Conservation (phyloP, 441 rosid species). For the Croton laevigatus region DNA sequence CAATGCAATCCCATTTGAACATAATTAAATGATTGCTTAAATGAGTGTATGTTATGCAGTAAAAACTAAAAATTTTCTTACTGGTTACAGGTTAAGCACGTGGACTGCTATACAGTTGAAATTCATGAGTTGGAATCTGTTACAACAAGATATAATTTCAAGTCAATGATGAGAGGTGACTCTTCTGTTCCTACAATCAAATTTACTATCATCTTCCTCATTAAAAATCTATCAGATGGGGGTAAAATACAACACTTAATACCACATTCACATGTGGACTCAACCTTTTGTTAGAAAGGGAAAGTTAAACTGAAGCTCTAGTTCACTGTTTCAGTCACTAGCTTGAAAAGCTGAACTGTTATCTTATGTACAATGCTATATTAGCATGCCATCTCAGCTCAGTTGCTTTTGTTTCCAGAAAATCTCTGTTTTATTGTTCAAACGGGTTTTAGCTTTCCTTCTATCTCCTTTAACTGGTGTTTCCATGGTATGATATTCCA, state of each 20-base stretch:
- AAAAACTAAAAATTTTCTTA: slow-evolving; percentile 2
- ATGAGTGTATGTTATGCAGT: neutral
- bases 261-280: neutral
- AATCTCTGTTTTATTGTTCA: neutral
- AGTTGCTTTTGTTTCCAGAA: neutral
- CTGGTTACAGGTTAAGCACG: slow-evolving; percentile 68
- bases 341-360: slow-evolving; percentile 5
- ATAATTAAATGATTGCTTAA: too few species aligned
- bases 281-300: neutral
- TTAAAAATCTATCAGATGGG: neutral
- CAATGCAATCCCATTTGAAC: too few species aligned
- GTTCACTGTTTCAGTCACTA: neutral
- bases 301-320: neutral
- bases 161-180: slow-evolving; percentile 96
- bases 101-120: slow-evolving; percentile 78
- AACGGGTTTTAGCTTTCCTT: neutral
- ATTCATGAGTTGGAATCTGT: slow-evolving; percentile 82
- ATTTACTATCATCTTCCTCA: neutral
- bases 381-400: neutral
- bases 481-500: slow-evolving; percentile 26
- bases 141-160: slow-evolving; percentile 66
- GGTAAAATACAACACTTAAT: neutral
- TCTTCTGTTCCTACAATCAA: slow-evolving; percentile 18
- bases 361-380: neutral
- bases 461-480: slow-evolving; percentile 2